Evolutionary conservation across 2,329 filamentous ascomycete genomes (phyloP), one percentile per base, ranked within the genome.

Genomic region (Cordyceps militaris): DNA sequence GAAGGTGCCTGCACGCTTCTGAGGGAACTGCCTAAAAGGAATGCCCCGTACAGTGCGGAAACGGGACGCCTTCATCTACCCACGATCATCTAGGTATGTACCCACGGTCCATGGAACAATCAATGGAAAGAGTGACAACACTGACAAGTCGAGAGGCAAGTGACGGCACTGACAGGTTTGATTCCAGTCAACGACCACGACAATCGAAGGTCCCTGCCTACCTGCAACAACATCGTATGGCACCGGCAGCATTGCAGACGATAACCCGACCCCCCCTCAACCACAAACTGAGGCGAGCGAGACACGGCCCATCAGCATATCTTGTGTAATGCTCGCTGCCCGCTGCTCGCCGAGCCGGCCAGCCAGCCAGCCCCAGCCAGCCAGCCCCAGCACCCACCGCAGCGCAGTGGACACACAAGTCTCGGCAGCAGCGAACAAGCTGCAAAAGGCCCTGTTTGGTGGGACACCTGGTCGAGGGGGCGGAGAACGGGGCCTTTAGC

Each of bases 241-340:
- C 38, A 42, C 23, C 14, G 24, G 32, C n/a, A 50, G 6, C 8
- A 26, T n/a, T 10, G 24, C 13, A 21, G n/a, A 11, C 16, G 28
- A 49, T 49, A 49, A 14, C 21, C 4, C 1, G 46, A 49, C 48
- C 11, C 32, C 32, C 32, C 9, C 16, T 36, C 11, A 38, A 40
- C 16, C 49, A 10, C n/a, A 42, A 54, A 30, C 50, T 23, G 50
- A 54, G 40, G 40, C 28, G 38, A 44, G 40, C 40, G 23, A 51
- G 49, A 51, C 49, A 42, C 49, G 49, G 49, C 23, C 34, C 49
- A 51, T 32, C 50, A 44, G 42, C 40, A 24, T 54, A 28, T 34
- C 26, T 34, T 16, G n/a, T 23, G 6, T 43, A 19, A 5, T 32
- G 26, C 24, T 34, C n/a, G 34, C 34, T 36, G 34, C 34, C n/a